Evolutionary conservation across 345 rosid species (phyloP).

Genomic region (Salix viminalis): DNA sequence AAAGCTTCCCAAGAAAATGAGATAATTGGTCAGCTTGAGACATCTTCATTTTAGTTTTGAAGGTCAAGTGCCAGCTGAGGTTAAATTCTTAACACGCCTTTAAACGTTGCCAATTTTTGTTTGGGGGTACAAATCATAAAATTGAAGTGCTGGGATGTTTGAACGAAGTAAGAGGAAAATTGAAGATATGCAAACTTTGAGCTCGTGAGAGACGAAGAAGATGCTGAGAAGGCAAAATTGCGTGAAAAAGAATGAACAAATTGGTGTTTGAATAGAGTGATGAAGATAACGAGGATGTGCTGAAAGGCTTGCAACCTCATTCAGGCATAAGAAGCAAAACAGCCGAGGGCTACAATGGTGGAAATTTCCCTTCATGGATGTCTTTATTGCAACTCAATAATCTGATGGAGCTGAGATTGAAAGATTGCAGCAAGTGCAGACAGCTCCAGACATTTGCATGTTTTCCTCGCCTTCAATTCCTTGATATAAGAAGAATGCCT

Average conservation of each 20-base stretch:
- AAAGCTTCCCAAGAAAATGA: neutral
- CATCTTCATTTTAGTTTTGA: neutral
- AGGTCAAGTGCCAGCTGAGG: neutral
- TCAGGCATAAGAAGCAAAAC: neutral
- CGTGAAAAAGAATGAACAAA: neutral
- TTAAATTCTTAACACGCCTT: neutral
- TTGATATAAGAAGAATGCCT: too few relatives aligned
- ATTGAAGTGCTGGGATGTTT: conserved; percentile 1
- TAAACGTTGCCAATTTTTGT: neutral
- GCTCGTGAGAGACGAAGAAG: conserved; percentile 6
- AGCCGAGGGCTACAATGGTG: conserved; percentile 2
- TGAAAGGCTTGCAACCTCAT: conserved; percentile 20
- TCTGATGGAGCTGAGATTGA: too few relatives aligned
- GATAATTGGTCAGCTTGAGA: conserved; percentile 4
- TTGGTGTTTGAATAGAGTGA: neutral
- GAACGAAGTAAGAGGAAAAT: neutral
- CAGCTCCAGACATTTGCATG: too few relatives aligned
- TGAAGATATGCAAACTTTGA: neutral
- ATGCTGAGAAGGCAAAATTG: conserved; percentile 5
- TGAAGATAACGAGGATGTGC: conserved; percentile 6
- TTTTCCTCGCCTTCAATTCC: too few relatives aligned
- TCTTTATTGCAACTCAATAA: neutral
- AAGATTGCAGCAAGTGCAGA: too few relatives aligned
- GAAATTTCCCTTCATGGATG: conserved; percentile 8
- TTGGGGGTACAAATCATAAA: neutral